Conservation (phyloP, 371 early-diverging fungal genomes). For the Sporodiniella umbellata region DNA sequence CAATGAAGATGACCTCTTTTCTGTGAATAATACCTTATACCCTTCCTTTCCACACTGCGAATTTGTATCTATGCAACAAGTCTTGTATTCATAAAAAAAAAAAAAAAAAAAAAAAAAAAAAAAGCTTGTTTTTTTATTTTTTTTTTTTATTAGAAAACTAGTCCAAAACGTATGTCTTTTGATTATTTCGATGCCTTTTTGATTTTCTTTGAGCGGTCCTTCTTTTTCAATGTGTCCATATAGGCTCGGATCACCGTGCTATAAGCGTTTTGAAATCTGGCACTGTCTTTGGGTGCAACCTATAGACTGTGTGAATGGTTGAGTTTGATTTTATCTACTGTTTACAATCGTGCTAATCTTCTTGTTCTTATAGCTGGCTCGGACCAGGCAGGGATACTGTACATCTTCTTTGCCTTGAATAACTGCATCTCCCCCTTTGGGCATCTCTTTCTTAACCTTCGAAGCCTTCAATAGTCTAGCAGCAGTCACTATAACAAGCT, state of each 20-base stretch:
- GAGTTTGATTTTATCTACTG: too few relatives aligned
- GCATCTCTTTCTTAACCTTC: constrained; percentile 32
- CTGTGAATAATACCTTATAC: constrained; percentile 2
- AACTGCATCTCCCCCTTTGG: constrained; percentile 29
- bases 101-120: too few relatives aligned
- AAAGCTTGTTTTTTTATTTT: not conserved
- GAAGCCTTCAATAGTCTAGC: constrained; percentile 19
- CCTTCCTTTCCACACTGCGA: not conserved
- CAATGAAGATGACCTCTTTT: constrained; percentile 25
- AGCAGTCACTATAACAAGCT: constrained; percentile 28
- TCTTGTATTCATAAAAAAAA: not conserved
- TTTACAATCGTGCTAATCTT: constrained; percentile 48
- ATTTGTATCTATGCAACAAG: not conserved
- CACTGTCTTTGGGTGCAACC: constrained; percentile 35
- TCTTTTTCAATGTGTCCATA: constrained; percentile 51
- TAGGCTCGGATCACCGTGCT: constrained; percentile 44
- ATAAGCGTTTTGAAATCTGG: constrained; percentile 41
- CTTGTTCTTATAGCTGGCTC: constrained; percentile 34
- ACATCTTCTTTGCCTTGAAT: constrained; percentile 14
- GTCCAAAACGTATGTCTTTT: too few relatives aligned
- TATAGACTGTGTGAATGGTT: too few relatives aligned
- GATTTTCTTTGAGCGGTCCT: constrained; percentile 39
- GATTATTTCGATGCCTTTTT: constrained; percentile 25
- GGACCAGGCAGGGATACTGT: constrained; percentile 36
- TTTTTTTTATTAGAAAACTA: too few relatives aligned